Conservation (phyloP, 148 eudicot genomes). For the Mesembryanthemum crystallinum region DNA sequence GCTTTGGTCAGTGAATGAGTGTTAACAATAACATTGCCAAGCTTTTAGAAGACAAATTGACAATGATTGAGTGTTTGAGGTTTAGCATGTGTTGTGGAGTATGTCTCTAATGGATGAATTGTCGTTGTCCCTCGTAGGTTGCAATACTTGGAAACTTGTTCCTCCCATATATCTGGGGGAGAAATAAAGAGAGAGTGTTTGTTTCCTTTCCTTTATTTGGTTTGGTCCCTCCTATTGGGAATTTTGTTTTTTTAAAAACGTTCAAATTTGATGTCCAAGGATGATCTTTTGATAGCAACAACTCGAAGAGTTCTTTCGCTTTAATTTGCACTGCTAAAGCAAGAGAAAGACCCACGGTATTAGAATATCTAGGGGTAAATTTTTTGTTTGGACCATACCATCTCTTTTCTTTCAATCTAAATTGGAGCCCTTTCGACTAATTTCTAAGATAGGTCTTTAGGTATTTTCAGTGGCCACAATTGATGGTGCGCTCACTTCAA, state of each 20-base stretch:
- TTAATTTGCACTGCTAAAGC: constrained; percentile 22
- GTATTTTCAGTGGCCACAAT: no score
- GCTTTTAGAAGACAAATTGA: constrained; percentile 18
- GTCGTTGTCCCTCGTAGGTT: constrained; percentile 18
- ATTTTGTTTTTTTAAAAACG: neutral
- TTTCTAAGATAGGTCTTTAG: no score
- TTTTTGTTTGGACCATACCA: constrained; percentile 21
- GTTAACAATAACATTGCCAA: neutral
- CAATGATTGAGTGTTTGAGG: neutral
- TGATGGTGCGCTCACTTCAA: no score
- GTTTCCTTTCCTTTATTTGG: no score
- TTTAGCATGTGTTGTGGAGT: no score
- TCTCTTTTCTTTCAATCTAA: neutral
- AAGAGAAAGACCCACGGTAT: constrained; percentile 12
- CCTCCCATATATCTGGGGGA: neutral
- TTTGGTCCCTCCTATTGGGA: neutral
- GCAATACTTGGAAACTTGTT: neutral
- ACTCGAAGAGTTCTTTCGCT: constrained; percentile 17
- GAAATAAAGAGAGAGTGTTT: no score
- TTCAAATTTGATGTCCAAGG: constrained; percentile 24
- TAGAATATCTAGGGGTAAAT: constrained; percentile 1
- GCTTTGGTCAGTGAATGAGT: neutral
- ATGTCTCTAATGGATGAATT: neutral
- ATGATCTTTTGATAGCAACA: constrained; percentile 27
- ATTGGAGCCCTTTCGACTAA: no score